A percentile compares a stretch with the other conserved stretches of the same genome.
Evolutionary conservation across 2,329 filamentous ascomycete species (phyloP).

Genomic region (Bipolaris bicolor): DNA sequence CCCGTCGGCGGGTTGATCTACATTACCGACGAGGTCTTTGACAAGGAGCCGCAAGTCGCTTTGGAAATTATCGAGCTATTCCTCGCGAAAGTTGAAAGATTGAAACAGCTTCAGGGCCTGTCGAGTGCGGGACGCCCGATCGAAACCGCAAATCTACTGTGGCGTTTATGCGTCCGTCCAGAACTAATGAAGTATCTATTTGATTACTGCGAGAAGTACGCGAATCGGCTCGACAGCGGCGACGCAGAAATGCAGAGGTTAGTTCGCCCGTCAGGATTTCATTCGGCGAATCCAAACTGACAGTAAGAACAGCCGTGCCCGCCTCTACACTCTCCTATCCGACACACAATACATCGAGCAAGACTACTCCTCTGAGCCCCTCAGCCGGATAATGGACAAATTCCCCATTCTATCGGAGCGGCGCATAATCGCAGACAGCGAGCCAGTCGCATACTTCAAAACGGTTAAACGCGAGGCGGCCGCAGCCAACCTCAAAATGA

Average conservation of each 20-base stretch:
- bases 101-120: constrained; percentile 22
- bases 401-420: constrained; percentile 41
- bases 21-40: constrained; percentile 54
- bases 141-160: constrained; percentile 33
- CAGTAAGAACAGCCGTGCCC: constrained; percentile 17
- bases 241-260: constrained; percentile 28
- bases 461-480: constrained; percentile 24
- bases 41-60: constrained; percentile 47
- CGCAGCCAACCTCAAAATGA: constrained; percentile 35
- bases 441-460: constrained; percentile 34
- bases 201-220: constrained; percentile 27
- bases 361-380: constrained; percentile 19
- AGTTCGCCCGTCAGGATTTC: neutral
- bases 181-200: constrained; percentile 39
- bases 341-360: constrained; percentile 35
- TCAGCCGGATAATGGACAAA: constrained; percentile 28
- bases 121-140: constrained; percentile 24
- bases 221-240: constrained; percentile 22
- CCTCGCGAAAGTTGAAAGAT: constrained; percentile 34
- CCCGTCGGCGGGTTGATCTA: constrained; percentile 49
- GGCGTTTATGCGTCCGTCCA: constrained; percentile 43
- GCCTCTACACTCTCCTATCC: constrained; percentile 36
- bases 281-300: constrained; percentile 1
- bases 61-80: constrained; percentile 47
- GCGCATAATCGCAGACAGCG: constrained; percentile 22